phyloP scores from a whole-genome alignment of 768 basidiomycete species.

The Dictyophora rubrovolvata region DNA sequence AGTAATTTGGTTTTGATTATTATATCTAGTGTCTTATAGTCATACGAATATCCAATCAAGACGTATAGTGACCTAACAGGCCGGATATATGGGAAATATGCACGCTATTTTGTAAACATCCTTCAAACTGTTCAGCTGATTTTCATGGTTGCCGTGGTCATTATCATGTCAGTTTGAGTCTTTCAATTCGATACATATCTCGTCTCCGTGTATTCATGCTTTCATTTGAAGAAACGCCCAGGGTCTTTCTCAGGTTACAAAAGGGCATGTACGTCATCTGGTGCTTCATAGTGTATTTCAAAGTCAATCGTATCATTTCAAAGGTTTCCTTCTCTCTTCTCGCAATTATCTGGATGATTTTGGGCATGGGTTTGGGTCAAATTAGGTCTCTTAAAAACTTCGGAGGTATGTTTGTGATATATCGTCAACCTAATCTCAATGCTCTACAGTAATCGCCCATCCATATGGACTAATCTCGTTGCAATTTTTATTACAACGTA shows the following conservation, averaged over 20 bases:
- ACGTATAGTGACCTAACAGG: slow-evolving; percentile 49
- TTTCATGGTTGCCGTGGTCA: slow-evolving; percentile 32
- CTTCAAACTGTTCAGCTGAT: slow-evolving; percentile 51
- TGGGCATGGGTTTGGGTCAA: slow-evolving; percentile 47
- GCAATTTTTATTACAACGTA: slow-evolving; percentile 44
- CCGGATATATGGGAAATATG: slow-evolving; percentile 40
- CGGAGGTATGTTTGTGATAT: slow-evolving; percentile 35
- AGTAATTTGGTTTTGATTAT: slow-evolving; percentile 15
- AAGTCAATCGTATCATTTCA: background rate
- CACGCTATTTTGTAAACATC: slow-evolving; percentile 35
- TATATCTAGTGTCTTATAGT: slow-evolving; percentile 19
- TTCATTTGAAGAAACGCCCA: slow-evolving; percentile 37
- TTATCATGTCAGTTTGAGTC: background rate
- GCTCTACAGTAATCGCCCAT: background rate
- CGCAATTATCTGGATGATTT: slow-evolving; percentile 38
- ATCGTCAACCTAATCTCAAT: slow-evolving; percentile 7
- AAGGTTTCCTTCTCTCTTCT: background rate
- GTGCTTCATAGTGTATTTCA: background rate
- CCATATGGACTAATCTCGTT: slow-evolving; percentile 46
- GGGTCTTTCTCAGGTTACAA: slow-evolving; percentile 41
- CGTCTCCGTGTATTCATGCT: background rate
- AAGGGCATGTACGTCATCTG: slow-evolving; percentile 28
- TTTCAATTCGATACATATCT: background rate
- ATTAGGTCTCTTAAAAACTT: slow-evolving; percentile 47
- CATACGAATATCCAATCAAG: slow-evolving; percentile 40